Evolutionary conservation across 192 early-diverging fungal genomes (phyloP).

Genomic region (Rhizoclosmatium sp.): DNA sequence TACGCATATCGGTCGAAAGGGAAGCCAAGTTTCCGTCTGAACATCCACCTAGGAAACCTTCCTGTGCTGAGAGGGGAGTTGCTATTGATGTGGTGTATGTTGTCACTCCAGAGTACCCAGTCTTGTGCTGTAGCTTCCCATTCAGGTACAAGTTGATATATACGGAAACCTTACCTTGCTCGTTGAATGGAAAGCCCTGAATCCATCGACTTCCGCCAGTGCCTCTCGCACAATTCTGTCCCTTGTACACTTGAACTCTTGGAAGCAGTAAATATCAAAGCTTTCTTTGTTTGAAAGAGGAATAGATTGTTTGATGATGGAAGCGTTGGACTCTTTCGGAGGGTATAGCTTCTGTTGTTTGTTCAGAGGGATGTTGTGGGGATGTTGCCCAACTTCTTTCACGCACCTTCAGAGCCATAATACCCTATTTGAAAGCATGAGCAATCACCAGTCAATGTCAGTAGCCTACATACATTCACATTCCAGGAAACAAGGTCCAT

Average conservation of each 20-base stretch:
- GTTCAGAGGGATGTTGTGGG: no score
- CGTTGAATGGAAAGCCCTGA: constrained; percentile 77
- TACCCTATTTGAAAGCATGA: constrained; percentile 24
- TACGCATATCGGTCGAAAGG: constrained; percentile 29
- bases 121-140: constrained; percentile 20
- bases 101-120: constrained; percentile 77
- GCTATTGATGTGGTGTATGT: constrained; percentile 57
- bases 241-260: constrained; percentile 77
- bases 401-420: constrained; percentile 7
- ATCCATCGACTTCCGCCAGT: constrained; percentile 69
- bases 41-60: constrained; percentile 60
- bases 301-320: no score
- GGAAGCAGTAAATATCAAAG: constrained; percentile 63
- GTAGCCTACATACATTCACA: constrained; percentile 52
- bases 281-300: no score
- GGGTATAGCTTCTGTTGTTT: no score
- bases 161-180: constrained; percentile 50
- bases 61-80: constrained; percentile 67
- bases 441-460: constrained; percentile 37
- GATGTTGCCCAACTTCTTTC: not conserved
- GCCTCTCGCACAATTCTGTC: constrained; percentile 62
- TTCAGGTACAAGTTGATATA: not conserved
- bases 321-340: no score
- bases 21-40: constrained; percentile 7
- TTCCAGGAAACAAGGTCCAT: constrained; percentile 57